phyloP scores from a whole-genome alignment of 306 rosid genomes.

The Delonix regia region DNA sequence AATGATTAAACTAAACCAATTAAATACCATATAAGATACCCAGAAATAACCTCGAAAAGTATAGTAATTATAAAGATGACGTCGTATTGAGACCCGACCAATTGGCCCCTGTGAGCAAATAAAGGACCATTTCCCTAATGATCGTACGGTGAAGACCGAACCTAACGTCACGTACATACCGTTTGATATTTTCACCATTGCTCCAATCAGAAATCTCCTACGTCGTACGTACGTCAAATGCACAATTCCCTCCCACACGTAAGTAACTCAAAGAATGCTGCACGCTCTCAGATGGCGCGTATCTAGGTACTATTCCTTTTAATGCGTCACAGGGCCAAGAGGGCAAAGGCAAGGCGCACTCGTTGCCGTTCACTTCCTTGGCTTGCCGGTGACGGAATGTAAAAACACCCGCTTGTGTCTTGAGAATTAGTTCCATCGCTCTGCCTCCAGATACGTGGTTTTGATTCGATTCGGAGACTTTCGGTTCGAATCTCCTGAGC shows the following conservation, averaged over 20 bases:
- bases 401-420: constrained; percentile 46
- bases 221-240: neutral
- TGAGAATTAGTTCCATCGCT: constrained; percentile 29
- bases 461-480: constrained; percentile 47
- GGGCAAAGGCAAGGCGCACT: constrained; percentile 48
- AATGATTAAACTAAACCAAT: too few relatives aligned
- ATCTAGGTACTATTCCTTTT: neutral
- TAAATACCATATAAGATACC: too few relatives aligned
- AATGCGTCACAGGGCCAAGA: neutral
- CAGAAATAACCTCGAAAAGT: too few relatives aligned
- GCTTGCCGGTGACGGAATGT: constrained; percentile 66
- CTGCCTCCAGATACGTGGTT: constrained; percentile 29
- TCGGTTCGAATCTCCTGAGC: constrained; percentile 25
- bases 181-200: constrained; percentile 30
- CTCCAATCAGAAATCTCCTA: constrained; percentile 37
- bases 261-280: neutral
- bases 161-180: constrained; percentile 43
- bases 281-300: constrained; percentile 57
- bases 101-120: too few relatives aligned
- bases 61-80: too few relatives aligned
- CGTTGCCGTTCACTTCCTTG: constrained; percentile 51
- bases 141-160: neutral
- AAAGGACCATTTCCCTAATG: too few relatives aligned
- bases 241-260: neutral
- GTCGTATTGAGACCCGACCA: too few relatives aligned